Conservation (phyloP, 2,329 filamentous ascomycete genomes). For the Rutstroemia sp. region DNA sequence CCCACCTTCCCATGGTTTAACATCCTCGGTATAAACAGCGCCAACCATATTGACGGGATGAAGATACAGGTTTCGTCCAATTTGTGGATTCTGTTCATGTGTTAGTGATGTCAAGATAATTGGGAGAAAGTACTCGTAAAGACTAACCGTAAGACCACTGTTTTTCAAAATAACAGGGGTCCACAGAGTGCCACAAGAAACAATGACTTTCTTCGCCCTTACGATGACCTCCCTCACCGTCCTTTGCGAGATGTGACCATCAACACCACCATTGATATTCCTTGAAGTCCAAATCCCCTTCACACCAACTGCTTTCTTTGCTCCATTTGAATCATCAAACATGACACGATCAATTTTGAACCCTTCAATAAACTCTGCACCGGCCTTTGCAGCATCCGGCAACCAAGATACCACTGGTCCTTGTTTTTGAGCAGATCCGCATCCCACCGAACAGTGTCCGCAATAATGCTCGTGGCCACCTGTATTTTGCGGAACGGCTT, state of each 20-base stretch:
- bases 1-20: conserved; percentile 55
- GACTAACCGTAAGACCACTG: conserved; percentile 61
- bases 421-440: conserved; percentile 64
- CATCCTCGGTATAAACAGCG: conserved; percentile 62
- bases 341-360: conserved; percentile 64
- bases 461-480: conserved; percentile 68
- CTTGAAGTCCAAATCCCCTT: conserved; percentile 69
- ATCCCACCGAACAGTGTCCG: conserved; percentile 55
- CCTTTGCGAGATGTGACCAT: conserved; percentile 41
- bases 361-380: conserved; percentile 78
- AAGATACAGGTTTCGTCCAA: conserved; percentile 74
- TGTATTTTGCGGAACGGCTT: conserved; percentile 71
- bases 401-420: conserved; percentile 72
- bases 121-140: not conserved
- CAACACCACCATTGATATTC: conserved; percentile 52
- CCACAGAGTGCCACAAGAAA: conserved; percentile 70
- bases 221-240: conserved; percentile 57
- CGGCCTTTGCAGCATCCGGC: conserved; percentile 69
- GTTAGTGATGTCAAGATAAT: conserved; percentile 4
- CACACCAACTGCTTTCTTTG: conserved; percentile 60
- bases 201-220: conserved; percentile 71
- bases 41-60: conserved; percentile 61
- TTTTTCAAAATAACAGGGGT: conserved; percentile 69
- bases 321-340: conserved; percentile 48
- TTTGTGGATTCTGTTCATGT: conserved; percentile 54